A percentile compares a stretch with the other conserved stretches of the same genome.
Conservation (phyloP, 371 early-diverging fungal species). For the Conidiobolus coronatus region DNA sequence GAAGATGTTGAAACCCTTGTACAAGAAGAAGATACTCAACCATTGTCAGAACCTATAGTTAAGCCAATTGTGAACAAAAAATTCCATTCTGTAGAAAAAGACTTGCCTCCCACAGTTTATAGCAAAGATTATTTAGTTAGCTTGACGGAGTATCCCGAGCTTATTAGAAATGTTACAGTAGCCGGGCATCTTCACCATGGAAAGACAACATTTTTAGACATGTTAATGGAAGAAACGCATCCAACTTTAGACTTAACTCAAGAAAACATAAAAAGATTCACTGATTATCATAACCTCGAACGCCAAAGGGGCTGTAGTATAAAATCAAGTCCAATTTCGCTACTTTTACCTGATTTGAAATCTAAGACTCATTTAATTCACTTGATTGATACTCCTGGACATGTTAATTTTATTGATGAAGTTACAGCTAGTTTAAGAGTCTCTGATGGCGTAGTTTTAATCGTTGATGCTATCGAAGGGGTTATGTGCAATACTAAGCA, state of each 20-base stretch:
- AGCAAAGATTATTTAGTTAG: constrained; percentile 85
- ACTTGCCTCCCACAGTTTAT: constrained; percentile 60
- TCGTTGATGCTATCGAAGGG: constrained; percentile 94
- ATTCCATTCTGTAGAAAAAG: constrained; percentile 62
- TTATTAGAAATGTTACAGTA: constrained; percentile 69
- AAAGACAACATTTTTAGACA: constrained; percentile 82
- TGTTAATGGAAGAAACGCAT: constrained; percentile 78
- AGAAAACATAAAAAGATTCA: constrained; percentile 37
- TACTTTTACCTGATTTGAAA: constrained; percentile 64
- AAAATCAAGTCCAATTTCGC: constrained; percentile 81
- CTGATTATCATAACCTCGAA: constrained; percentile 82
- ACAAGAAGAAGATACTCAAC: constrained; percentile 94
- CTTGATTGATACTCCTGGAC: constrained; percentile 90
- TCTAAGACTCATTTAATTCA: constrained; percentile 79
- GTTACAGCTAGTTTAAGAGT: constrained; percentile 67
- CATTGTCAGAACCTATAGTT: constrained; percentile 84
- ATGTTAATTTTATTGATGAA: constrained; percentile 87
- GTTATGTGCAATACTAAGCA: constrained; percentile 86
- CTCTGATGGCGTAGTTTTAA: constrained; percentile 79
- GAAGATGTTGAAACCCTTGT: constrained; percentile 85
- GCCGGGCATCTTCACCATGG: constrained; percentile 95
- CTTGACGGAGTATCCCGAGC: constrained; percentile 54
- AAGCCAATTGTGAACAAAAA: constrained; percentile 70
- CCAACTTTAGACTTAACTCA: constrained; percentile 23
- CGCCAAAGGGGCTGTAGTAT: constrained; percentile 72